Evolutionary conservation across 176 grass and related monocot genomes (phyloP).

Genomic region (Neostapfia colusana): DNA sequence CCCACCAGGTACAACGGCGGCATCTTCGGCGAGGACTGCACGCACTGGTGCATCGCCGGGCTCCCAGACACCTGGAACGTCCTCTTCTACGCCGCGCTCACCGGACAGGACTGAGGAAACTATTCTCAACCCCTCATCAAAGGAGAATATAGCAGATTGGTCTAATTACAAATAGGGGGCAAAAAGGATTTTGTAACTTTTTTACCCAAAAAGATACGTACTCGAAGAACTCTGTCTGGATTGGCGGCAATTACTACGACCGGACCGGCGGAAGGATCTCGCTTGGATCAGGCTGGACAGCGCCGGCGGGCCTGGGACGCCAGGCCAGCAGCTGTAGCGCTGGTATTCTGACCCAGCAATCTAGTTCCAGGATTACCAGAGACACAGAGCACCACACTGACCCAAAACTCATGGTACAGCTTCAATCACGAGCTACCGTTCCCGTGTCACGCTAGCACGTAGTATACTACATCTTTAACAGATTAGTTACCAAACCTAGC

Average conservation of each 20-base stretch:
- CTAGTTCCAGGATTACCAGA: not conserved
- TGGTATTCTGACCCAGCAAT: not conserved
- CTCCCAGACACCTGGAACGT: conserved; percentile 81
- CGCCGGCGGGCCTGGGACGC: no score
- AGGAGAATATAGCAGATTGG: conserved; percentile 29
- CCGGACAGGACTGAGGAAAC: conserved; percentile 39
- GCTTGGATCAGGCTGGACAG: no score
- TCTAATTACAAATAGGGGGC: conserved; percentile 10
- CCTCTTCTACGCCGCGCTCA: conserved; percentile 70
- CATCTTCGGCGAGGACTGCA: conserved; percentile 65
- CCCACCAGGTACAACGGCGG: conserved; percentile 71
- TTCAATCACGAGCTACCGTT: not conserved
- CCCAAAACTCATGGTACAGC: not conserved
- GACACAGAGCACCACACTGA: not conserved
- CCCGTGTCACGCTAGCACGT: not conserved
- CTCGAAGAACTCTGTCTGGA: no score
- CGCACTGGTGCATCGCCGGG: conserved; percentile 83
- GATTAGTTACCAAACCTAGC: conserved; percentile 18
- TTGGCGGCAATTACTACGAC: no score
- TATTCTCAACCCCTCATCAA: no score
- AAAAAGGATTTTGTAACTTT: not conserved
- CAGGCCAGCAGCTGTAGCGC: no score
- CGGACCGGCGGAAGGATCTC: no score
- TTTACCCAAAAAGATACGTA: not conserved
- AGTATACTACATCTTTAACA: not conserved